A percentile compares a stretch with the other conserved stretches of the same genome.
phyloP scores from a whole-genome alignment of 1,139 yeast species.

The Wickerhamiella pararugosa region DNA sequence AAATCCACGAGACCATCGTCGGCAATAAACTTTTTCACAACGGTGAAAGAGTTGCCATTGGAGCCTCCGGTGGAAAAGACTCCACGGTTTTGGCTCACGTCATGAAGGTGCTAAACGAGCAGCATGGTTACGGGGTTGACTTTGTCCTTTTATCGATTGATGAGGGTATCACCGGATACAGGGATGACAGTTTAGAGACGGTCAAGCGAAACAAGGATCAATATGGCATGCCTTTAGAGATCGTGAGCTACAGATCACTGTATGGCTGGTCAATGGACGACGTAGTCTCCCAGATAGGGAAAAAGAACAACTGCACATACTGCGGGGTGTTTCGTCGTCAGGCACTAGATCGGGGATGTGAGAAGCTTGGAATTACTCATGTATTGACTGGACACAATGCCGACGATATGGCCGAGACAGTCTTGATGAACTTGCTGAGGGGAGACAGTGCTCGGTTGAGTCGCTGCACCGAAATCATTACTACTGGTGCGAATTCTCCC shows the following conservation, averaged over 20 bases:
- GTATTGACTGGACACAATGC: constrained; percentile 98
- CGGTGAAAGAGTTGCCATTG: constrained; percentile 88
- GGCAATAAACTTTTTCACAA: constrained; percentile 51
- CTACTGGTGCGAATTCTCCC: constrained; percentile 37
- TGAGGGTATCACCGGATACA: constrained; percentile 92
- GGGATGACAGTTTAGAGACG: constrained; percentile 94
- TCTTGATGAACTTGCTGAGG: constrained; percentile 79
- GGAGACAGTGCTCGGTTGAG: constrained; percentile 95
- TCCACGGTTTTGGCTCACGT: constrained; percentile 89
- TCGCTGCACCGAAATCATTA: constrained; percentile 76
- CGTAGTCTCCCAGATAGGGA: constrained; percentile 88
- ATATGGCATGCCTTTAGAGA: constrained; percentile 76
- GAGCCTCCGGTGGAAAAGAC: constrained; percentile 98
- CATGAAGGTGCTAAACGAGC: constrained; percentile 71
- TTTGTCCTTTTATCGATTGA: constrained; percentile 77
- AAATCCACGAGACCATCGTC: constrained; percentile 78
- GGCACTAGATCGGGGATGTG: constrained; percentile 92
- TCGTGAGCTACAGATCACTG: constrained; percentile 75
- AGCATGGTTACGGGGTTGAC: constrained; percentile 73
- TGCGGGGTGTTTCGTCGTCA: constrained; percentile 96
- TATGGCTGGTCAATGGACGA: constrained; percentile 98
- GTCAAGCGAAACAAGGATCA: constrained; percentile 86
- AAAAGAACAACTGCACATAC: constrained; percentile 88
- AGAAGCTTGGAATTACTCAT: constrained; percentile 71
- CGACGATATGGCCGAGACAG: constrained; percentile 98